phyloP scores from a whole-genome alignment of 2,329 filamentous ascomycete species.

The Colletotrichum shisoi region DNA sequence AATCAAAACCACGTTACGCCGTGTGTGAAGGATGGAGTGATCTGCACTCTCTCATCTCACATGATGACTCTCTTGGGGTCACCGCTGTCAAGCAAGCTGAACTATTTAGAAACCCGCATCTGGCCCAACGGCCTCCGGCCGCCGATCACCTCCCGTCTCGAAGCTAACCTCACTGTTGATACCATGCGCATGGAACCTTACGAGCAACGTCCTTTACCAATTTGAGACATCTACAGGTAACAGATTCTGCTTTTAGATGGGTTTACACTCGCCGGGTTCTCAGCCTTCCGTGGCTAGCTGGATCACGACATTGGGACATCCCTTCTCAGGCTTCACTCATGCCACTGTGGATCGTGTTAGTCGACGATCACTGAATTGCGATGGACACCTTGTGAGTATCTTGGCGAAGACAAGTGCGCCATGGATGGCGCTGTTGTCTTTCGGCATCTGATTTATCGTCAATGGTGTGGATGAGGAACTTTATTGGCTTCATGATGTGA shows the following conservation, averaged over 20 bases:
- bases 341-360: background rate
- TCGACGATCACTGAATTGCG: background rate
- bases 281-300: background rate
- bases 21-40: background rate
- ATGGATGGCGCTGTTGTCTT: background rate
- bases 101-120: no score
- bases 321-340: background rate
- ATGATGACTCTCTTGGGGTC: background rate
- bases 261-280: background rate
- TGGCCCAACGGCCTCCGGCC: no score
- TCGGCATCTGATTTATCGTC: background rate
- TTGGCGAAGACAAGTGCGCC: background rate
- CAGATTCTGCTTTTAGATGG: background rate
- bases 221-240: background rate
- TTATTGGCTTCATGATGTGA: constrained; percentile 20
- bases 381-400: background rate
- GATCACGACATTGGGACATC: background rate
- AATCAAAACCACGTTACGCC: background rate
- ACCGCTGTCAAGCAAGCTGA: background rate
- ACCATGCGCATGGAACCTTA: background rate
- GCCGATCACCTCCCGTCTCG: background rate
- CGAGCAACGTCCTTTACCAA: background rate
- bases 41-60: background rate
- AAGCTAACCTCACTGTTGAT: background rate
- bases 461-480: background rate